Base-by-base conservation (phyloP, 2,329 filamentous ascomycete species). In the Simplicillium aogashimaense region DNA sequence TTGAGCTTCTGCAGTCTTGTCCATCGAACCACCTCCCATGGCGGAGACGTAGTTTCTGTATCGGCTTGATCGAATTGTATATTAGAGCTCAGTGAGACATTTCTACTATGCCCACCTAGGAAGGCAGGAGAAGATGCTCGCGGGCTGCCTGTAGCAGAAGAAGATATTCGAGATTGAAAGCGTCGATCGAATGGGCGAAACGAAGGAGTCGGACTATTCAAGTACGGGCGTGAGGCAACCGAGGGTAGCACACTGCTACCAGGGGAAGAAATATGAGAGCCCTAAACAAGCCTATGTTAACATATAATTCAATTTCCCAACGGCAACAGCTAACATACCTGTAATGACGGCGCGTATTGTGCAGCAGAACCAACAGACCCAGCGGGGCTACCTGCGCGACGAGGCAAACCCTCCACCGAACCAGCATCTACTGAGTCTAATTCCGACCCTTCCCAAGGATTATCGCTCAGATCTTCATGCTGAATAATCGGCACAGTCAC, bases 21-120 rank as follows among this genome's bases (percentile, higher is more conserved):
- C 94, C 94, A 98, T 55, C 89, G 76, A 43, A 98, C 84, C 40
- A 97, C 88, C 54, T 98, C 92, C 94, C 92, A 98, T 2, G 92
- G 92, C 5, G 86, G 79, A 40, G 86, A 80, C 3, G 79, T 73
- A 2, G 80, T 78, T 47, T 90, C 84, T 16, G 73, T 69, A 36
- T 84, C 83, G 38, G 78, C 67, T 34, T 74, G 61, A 43, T 81
- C 79, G 12, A 72, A 56, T 3, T 80, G 54, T 10, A 85, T 61
- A 49, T 86, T 78, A 50, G 86, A 94, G 35, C 74, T 81, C 15
- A 88, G 54, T 1, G 90, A 95, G 2, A 79, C 82, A 51, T 87
- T 84, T 40, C 89, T 81, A 40, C 87, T 94, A 54, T 92, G 86
- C 3, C 72, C 60, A n/a, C 73, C 72, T 11, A 88, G 67, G 50